Conservation (phyloP, 2,329 filamentous ascomycete species). For the Aureobasidium lini region DNA sequence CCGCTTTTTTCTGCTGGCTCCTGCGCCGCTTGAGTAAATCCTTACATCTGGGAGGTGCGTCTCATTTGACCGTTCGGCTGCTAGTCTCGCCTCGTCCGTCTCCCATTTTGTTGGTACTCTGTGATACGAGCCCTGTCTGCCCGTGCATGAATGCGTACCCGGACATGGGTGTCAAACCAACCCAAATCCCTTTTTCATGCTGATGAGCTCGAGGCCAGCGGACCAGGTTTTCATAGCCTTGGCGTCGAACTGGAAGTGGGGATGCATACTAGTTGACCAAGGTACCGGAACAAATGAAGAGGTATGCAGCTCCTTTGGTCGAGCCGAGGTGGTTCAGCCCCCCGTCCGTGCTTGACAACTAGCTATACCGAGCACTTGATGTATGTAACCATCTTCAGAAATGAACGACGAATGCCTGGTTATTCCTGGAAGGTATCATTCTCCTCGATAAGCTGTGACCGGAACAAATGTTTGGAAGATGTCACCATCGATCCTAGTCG, state of each 20-base stretch:
- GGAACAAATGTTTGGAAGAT: background rate
- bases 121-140: constrained; percentile 9
- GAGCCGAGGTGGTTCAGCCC: constrained; percentile 9
- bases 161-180: constrained; percentile 7
- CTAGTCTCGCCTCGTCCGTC: constrained; percentile 5
- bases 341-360: constrained; percentile 4
- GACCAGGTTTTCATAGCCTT: constrained; percentile 10
- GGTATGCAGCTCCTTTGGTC: constrained; percentile 11
- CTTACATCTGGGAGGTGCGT: background rate
- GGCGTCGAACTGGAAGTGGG: constrained; percentile 7
- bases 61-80: constrained; percentile 9
- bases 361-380: background rate
- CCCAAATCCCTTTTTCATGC: constrained; percentile 3
- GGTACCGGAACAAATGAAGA: constrained; percentile 6
- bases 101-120: constrained; percentile 2
- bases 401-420: background rate
- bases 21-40: constrained; percentile 3
- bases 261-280: constrained; percentile 9
- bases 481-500: constrained; percentile 2
- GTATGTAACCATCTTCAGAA: background rate
- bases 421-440: background rate
- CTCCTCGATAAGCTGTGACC: background rate
- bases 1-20: constrained; percentile 9
- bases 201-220: constrained; percentile 5
- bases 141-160: constrained; percentile 8